Conservation (phyloP, 106 monocot species). For the Xerophyta viscosa region DNA sequence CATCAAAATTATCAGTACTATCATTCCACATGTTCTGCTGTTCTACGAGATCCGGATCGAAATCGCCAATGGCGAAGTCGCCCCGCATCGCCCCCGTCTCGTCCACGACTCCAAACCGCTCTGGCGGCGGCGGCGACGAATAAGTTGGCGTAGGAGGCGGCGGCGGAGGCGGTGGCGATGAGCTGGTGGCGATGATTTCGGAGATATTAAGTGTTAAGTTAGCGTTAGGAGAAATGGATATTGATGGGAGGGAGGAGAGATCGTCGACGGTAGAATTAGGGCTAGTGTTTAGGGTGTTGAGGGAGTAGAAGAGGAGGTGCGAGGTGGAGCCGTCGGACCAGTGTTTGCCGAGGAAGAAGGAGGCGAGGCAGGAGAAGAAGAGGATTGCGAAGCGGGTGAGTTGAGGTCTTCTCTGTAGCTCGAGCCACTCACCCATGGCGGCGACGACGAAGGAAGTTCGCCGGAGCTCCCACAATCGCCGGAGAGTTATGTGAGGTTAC, state of each 20-base stretch:
- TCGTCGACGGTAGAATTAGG: constrained; percentile 37
- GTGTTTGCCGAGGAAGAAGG: constrained; percentile 49
- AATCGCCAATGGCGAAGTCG: constrained; percentile 38
- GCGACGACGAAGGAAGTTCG: no score
- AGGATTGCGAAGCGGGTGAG: no score
- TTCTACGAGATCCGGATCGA: constrained; percentile 29
- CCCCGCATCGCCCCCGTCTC: constrained; percentile 62
- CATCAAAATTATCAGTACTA: constrained; percentile 12
- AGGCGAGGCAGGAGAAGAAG: constrained; percentile 33
- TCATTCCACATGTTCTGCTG: constrained; percentile 16
- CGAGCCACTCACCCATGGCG: no score
- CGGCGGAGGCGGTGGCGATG: not conserved
- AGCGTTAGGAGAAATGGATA: constrained; percentile 19
- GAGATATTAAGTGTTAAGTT: constrained; percentile 2
- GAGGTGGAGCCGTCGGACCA: constrained; percentile 25
- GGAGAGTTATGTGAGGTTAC: no score
- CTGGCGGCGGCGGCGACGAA: constrained; percentile 30
- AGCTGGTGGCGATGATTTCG: not conserved
- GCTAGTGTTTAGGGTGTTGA: constrained; percentile 8
- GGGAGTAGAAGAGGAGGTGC: constrained; percentile 30
- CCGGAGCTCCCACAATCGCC: no score
- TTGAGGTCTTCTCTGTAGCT: no score
- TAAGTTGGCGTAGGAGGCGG: not conserved
- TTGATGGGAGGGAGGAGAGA: not conserved
- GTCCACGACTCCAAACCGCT: constrained; percentile 68